Conservation (phyloP, 345 rosid species). For the Rhizophora mangle region DNA sequence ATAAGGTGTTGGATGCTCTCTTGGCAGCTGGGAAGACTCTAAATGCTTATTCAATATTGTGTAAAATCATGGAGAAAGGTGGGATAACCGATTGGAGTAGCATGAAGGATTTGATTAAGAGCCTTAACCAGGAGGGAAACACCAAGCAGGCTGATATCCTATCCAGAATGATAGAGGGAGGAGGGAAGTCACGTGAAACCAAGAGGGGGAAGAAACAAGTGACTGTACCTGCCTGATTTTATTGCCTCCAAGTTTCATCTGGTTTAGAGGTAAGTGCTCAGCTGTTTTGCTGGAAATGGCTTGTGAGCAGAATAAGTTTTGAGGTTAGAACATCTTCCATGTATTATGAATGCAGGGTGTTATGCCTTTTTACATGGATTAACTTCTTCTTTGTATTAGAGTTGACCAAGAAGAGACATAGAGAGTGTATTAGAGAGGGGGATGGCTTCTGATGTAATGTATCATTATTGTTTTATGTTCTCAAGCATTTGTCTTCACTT, state of each 20-base stretch:
- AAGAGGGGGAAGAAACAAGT: slow-evolving; percentile 15
- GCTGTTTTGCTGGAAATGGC: not conserved
- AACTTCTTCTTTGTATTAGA: too few relatives aligned
- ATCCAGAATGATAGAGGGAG: slow-evolving; percentile 60
- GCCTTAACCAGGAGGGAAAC: slow-evolving; percentile 77
- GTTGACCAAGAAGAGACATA: too few relatives aligned
- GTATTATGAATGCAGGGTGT: too few relatives aligned
- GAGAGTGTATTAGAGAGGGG: too few relatives aligned
- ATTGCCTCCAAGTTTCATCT: not conserved
- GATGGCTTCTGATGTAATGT: too few relatives aligned
- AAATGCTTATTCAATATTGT: slow-evolving; percentile 76
- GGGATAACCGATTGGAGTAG: slow-evolving; percentile 65
- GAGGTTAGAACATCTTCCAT: too few relatives aligned
- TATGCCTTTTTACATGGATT: not conserved
- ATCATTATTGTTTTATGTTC: too few relatives aligned
- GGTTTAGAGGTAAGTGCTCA: slow-evolving; percentile 3
- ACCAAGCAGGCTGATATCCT: slow-evolving; percentile 86
- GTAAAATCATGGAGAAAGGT: slow-evolving; percentile 80
- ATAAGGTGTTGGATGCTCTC: slow-evolving; percentile 80
- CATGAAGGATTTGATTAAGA: slow-evolving; percentile 59
- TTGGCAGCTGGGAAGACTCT: slow-evolving; percentile 81
- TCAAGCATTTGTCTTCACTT: too few relatives aligned
- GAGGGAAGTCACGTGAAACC: slow-evolving; percentile 5
- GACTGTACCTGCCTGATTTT: slow-evolving; percentile 1
- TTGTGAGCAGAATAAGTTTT: too few relatives aligned